Evolutionary conservation across 345 rosid genomes (phyloP).

Genomic region (Gossypium turneri): DNA sequence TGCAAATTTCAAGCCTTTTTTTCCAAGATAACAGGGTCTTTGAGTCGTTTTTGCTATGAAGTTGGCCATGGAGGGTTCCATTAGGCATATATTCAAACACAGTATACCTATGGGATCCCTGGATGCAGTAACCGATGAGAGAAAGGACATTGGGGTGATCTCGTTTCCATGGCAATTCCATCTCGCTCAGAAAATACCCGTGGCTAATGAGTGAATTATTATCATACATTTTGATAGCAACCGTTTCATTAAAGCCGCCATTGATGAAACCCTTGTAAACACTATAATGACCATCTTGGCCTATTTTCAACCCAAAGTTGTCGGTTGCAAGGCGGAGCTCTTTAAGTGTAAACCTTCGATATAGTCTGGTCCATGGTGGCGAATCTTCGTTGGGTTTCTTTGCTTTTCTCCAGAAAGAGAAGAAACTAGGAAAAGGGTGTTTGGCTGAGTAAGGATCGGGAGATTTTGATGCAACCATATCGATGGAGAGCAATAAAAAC

Average conservation of each 20-base stretch:
- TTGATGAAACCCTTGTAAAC: not conserved
- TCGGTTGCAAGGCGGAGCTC: not conserved
- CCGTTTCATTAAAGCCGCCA: not conserved
- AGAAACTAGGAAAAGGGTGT: not conserved
- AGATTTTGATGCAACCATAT: not conserved
- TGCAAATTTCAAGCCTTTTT: conserved; percentile 34
- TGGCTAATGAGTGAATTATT: not conserved
- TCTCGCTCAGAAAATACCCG: not conserved
- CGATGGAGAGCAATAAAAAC: not conserved
- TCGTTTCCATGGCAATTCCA: not conserved
- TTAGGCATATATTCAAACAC: conserved; percentile 35
- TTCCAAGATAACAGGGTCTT: conserved; percentile 34
- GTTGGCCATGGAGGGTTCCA: conserved; percentile 20
- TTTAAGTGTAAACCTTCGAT: not conserved
- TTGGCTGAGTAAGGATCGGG: not conserved
- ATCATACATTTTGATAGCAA: conserved; percentile 22
- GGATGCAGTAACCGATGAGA: not conserved
- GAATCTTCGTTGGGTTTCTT: not conserved
- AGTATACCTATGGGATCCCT: not conserved
- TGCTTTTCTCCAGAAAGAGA: not conserved
- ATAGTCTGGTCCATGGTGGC: not conserved
- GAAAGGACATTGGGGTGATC: conserved; percentile 1
- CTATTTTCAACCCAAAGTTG: not conserved
- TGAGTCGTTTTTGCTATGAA: conserved; percentile 25
- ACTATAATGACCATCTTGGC: not conserved